Base-by-base conservation (phyloP, 768 basidiomycete genomes). In the Termitomyces bulborhizus region DNA sequence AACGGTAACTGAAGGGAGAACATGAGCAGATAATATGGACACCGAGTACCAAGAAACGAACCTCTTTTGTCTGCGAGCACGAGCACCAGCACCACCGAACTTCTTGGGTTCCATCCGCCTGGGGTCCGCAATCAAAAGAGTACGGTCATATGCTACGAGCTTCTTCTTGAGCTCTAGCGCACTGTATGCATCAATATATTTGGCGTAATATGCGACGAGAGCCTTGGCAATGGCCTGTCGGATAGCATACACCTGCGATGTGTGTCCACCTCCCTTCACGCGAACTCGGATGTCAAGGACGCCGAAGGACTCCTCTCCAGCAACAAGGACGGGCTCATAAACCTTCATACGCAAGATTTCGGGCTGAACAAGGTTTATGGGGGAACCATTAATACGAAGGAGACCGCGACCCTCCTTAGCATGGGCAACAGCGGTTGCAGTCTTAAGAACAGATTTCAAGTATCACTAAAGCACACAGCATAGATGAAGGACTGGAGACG, bases 71-170 rank as follows among this genome's bases (percentile, higher is more conserved):
- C 94, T 88, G 79, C 94, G 90, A 57, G 94, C 93, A 83, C 95
- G 92, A 62, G 95, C 95, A 86, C 95, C 95, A 72, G 80, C 82
- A 80, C 95, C 95, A 83, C 95, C 96, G 72, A 98, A 98, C 78
- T 96, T 97, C 86, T 98, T 98, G 65, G 96, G 96, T 73, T 98
- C 96, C 88, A 90, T 91, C 79, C 96, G 88, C 76, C 97, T 86
- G 62, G 93, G 93, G 71, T 96, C 93, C 54, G 93, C 90, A 62
- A 95, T 94, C 66, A 95, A 73, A 58, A 96, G 76, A 48, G 90
- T 85, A 62, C 90, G 81, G 79, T 99, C 97, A 73, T 98, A 98
- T 15, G 92, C 86, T 59, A 97, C 90, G 63, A 98, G 76, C 72
- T 90, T 92, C 83, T 98, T 98, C 86, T 97, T 98, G 76, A 99